Conservation (phyloP, 192 early-diverging fungal species). For the Coemansia sp. region DNA sequence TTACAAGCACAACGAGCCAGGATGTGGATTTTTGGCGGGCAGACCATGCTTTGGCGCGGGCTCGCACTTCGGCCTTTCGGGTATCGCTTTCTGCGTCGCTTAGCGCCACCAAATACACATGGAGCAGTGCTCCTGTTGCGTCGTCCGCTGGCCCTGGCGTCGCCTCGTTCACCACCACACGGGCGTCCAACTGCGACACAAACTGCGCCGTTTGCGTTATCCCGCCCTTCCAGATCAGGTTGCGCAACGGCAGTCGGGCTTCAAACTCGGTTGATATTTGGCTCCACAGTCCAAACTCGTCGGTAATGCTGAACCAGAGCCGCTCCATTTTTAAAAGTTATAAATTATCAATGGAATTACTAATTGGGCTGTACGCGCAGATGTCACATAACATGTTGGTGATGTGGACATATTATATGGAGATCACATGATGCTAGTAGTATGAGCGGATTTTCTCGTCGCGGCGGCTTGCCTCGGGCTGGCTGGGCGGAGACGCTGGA, state of each 20-base stretch:
- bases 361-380: no score
- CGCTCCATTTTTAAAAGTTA: slow-evolving; percentile 19
- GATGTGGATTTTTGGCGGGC: slow-evolving; percentile 60
- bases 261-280: slow-evolving; percentile 65
- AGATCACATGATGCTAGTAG: slow-evolving; percentile 27
- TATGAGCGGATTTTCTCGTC: slow-evolving; percentile 53
- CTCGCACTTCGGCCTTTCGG: slow-evolving; percentile 42
- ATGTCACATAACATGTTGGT: neutral
- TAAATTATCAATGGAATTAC: neutral
- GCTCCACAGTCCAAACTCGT: slow-evolving; percentile 57
- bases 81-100: slow-evolving; percentile 36
- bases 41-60: slow-evolving; percentile 45
- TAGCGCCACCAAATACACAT: slow-evolving; percentile 30
- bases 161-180: neutral
- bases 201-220: slow-evolving; percentile 62
- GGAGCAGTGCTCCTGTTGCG: slow-evolving; percentile 12
- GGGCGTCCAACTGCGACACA: slow-evolving; percentile 55
- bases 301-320: slow-evolving; percentile 23
- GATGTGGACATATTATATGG: neutral
- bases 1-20: slow-evolving; percentile 83
- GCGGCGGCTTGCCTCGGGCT: slow-evolving; percentile 23
- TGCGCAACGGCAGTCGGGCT: slow-evolving; percentile 73
- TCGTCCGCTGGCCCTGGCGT: neutral
- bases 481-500: neutral
- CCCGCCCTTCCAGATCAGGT: slow-evolving; percentile 76